These are phyloP conservation scores for Alternaria postmessia DNA, from an alignment of 2,329 filamentous ascomycete species.

Conservation along the genomic window DNA sequence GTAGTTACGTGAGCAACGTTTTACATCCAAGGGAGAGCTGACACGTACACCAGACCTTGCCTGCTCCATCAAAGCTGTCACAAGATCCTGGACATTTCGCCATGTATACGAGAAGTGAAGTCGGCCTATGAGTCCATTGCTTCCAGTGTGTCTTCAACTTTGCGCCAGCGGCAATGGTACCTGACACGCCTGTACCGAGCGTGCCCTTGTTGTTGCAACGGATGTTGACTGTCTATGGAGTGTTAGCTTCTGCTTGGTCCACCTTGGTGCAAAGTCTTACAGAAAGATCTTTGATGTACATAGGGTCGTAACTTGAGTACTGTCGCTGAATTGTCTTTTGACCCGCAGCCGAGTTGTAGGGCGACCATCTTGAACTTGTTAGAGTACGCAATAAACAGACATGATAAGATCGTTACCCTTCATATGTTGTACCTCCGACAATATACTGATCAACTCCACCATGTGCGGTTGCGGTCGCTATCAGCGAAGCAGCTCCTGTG, in stretches of 20 bases:
- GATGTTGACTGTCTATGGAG: constrained; percentile 35
- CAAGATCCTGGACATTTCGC: constrained; percentile 60
- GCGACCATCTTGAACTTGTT: constrained; percentile 31
- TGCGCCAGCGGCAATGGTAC: constrained; percentile 57
- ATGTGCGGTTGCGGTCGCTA: constrained; percentile 34
- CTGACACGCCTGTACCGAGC: constrained; percentile 49
- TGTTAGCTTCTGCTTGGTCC: constrained; percentile 5
- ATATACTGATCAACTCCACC: constrained; percentile 41
- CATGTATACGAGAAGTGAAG: constrained; percentile 64
- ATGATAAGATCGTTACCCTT: constrained; percentile 28
- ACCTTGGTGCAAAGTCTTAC: constrained; percentile 18
- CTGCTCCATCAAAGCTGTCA: constrained; percentile 59
- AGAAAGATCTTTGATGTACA: constrained; percentile 36
- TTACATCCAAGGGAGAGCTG: not conserved
- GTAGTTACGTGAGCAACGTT: constrained; percentile 28
- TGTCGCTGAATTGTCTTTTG: constrained; percentile 42
- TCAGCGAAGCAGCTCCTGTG: constrained; percentile 28
- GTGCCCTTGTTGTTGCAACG: constrained; percentile 44
- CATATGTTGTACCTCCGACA: constrained; percentile 31
- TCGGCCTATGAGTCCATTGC: constrained; percentile 66
- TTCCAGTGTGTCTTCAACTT: constrained; percentile 61
- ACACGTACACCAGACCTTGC: constrained; percentile 55
- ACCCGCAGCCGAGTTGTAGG: constrained; percentile 37
- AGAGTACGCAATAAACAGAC: not conserved
- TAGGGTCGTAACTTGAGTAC: constrained; percentile 38